A percentile compares a stretch with the other conserved stretches of the same genome.
phyloP scores from a whole-genome alignment of 192 early-diverging fungal species.

The Diversispora eburnea region DNA sequence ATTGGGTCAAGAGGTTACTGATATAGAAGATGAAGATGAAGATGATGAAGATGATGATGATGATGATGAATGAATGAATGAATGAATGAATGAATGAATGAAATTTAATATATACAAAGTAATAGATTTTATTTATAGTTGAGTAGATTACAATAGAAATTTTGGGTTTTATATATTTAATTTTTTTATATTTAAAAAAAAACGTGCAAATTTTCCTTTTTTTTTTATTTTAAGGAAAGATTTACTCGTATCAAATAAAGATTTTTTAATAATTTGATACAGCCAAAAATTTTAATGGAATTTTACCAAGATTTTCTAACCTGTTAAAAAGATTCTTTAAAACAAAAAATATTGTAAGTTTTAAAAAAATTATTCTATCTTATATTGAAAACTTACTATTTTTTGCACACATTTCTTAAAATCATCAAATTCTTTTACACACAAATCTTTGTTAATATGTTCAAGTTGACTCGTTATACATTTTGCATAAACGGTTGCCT shows the following conservation, averaged over 20 bases:
- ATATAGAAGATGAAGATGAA: conserved; percentile 57
- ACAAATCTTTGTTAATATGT: conserved; percentile 1
- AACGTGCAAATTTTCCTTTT: too few relatives aligned
- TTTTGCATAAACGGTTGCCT: conserved; percentile 15
- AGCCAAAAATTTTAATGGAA: background rate
- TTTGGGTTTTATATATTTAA: too few relatives aligned
- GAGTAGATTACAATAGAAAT: too few relatives aligned
- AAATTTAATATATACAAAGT: background rate
- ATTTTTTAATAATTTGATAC: too few relatives aligned
- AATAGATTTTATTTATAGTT: too few relatives aligned
- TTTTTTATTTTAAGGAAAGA: too few relatives aligned
- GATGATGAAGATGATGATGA: conserved; percentile 46
- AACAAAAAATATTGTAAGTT: background rate
- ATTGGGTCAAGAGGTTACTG: conserved; percentile 52
- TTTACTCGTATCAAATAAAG: too few relatives aligned
- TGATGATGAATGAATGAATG: conserved; percentile 10
- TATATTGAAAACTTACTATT: background rate
- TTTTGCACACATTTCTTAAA: conserved; percentile 26
- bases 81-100: background rate
- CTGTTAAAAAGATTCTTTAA: background rate
- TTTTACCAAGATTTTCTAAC: background rate
- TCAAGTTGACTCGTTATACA: conserved; percentile 15
- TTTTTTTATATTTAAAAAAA: too few relatives aligned
- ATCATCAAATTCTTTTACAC: conserved; percentile 1
- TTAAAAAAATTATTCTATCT: background rate